Evolutionary conservation across 1,139 yeast species (phyloP), one percentile per base, ranked within the genome.

Genomic region (Hemisphaericaspora lyxosophila): DNA sequence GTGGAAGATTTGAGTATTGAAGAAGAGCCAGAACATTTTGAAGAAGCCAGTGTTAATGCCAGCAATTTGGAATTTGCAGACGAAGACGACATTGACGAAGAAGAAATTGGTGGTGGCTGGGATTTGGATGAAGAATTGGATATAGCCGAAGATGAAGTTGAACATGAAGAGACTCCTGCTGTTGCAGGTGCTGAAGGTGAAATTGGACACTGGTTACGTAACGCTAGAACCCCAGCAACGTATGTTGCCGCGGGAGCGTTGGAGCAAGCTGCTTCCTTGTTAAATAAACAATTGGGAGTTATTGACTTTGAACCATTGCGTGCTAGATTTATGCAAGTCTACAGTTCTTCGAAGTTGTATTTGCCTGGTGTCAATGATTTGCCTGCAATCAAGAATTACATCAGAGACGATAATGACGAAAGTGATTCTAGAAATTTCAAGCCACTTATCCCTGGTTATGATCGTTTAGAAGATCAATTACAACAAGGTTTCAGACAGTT

Each of bases 181-280:
- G 33, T 30, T 15, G 25, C 39, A 13, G 36, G 36, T 22, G 62
- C 59, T 16, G 72, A 75, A 14, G 76, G 81, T 25, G 97, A 92
- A 60, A 62, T 82, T 28, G 84, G 84, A 4, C 64, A 67, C 48
- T 94, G 99, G 98, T 76, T 86, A 29, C 84, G 92, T 48, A 87
- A 85, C 63, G 87, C 97, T 12, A 86, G 85, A 46, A 76, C 92
- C 37, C 89, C 97, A 4, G 97, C 96, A 26, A 89, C 87, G 26
- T 88, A 88, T 53, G 89, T 85, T 54, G 97, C 98, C 2, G 90
- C 97, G 2, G 99, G 99, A 50, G 87, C 95, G 5, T 89, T 90
- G 59, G 97, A 90, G 48, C 87, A 92, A 45, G 98, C 98, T 32
- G 94, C 97, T 26, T 92, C 88, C 51, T 76, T 94, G 56, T 75